These are phyloP conservation scores for Ochromonas danica DNA, from an alignment of 108 stramenopile genomes.

Conservation along the genomic window DNA sequence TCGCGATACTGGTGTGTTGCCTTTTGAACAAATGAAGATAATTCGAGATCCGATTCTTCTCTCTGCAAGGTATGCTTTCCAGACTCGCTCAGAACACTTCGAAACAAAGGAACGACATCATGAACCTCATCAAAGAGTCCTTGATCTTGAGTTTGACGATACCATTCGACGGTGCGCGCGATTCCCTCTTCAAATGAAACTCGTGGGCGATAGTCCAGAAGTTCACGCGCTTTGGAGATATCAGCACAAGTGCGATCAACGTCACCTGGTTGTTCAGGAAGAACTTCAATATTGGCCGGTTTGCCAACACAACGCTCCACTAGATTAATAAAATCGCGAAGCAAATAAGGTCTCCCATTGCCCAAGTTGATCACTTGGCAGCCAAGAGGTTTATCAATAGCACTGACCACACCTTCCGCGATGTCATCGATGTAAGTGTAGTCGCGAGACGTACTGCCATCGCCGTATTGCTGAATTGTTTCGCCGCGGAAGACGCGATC, in stretches of 20 bases:
- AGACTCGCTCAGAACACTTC: not conserved
- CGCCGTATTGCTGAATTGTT: slow-evolving; percentile 91
- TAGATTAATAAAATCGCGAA: slow-evolving; percentile 84
- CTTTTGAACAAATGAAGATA: slow-evolving; percentile 18
- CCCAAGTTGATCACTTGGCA: slow-evolving; percentile 95
- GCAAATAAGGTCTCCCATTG: slow-evolving; percentile 77
- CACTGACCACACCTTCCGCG: slow-evolving; percentile 80
- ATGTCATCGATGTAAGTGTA: slow-evolving; percentile 91
- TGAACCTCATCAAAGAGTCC: not conserved
- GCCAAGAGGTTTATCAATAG: slow-evolving; percentile 85
- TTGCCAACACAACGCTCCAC: slow-evolving; percentile 84
- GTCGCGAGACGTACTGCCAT: slow-evolving; percentile 70
- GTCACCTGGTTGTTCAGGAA: slow-evolving; percentile 97
- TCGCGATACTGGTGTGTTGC: not conserved
- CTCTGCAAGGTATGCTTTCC: slow-evolving; percentile 6
- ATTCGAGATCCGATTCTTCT: slow-evolving; percentile 4
- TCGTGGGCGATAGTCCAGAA: slow-evolving; percentile 82
- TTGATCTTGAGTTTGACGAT: slow-evolving; percentile 40
- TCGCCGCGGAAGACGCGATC: slow-evolving; percentile 83
- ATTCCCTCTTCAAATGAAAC: slow-evolving; percentile 93
- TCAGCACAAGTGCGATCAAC: slow-evolving; percentile 96
- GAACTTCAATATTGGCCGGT: slow-evolving; percentile 72
- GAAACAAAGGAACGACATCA: not conserved
- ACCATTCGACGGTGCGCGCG: slow-evolving; percentile 82
- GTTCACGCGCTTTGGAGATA: slow-evolving; percentile 75